Base-by-base conservation (phyloP, 2,329 filamentous ascomycete genomes). In the Graphilbum sp. region DNA sequence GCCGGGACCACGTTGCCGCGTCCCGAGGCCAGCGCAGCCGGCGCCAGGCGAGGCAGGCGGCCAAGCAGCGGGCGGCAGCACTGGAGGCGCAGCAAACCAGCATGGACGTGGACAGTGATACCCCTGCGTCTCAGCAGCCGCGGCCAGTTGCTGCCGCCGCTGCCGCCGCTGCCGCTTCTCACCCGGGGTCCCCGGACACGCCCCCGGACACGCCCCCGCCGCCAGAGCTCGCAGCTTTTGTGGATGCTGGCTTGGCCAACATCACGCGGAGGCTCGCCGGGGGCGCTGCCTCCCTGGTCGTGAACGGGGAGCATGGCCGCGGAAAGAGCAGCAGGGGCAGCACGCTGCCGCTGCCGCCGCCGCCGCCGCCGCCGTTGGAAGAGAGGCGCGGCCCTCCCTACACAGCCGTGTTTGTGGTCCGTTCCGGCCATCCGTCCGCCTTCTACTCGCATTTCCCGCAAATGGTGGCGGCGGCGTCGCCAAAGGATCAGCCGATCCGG, bases 181-280 rank as follows among this genome's bases (percentile, higher is more conserved):
- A n/a, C n/a, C n/a, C n/a, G n/a, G 42, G 47, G 15, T 25, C 39
- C 20, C 38, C 44, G 40, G 32, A 34, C 34, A 35, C 38, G 10
- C 20, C 43, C 42, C 2, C 32, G 6, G 19, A 11, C 27, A 29
- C 16, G 38, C 45, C 59, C 56, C 62, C 59, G 33, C 45, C 42
- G 34, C 73, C 75, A 4, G 69, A 69, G 35, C 56, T 83, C 9
- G 54, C 58, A n/a, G 56, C 57, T 4, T 66, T 67, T 43, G 52
- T 85, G 30, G 69, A 81, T 35, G 58, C 81, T 35, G 80, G 81
- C 3, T 58, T 84, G 33, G 70, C 75, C 46, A 64, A 59, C 41
- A 73, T 83, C 41, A 76, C 72, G 5, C 66, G 72, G 16, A 62
- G 61, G 35, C 62, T 86, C 3, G 66, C 76, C 43, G 50, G 54